Percentiles rank a stretch among this genome's conserved stretches.
Conservation (phyloP, 495 filamentous ascomycete species). For the Neurospora sp. region DNA sequence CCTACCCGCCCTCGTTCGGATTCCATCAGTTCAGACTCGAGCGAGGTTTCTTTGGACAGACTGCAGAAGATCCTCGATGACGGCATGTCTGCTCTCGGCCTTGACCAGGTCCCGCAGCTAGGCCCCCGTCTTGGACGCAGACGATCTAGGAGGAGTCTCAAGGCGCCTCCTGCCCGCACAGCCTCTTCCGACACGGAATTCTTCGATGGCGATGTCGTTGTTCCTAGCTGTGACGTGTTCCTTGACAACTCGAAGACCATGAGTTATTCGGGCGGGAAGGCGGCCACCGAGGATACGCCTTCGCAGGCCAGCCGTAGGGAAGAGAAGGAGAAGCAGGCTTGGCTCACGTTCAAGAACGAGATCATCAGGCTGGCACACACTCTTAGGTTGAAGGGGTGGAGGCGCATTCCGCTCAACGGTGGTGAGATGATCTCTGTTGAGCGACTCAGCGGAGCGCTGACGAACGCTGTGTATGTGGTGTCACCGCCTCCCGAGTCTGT, state of each 20-base stretch:
- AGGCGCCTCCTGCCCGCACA: conserved; percentile 16
- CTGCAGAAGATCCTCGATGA: conserved; percentile 64
- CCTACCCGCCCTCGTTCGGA: conserved; percentile 20
- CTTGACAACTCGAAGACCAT: conserved; percentile 86
- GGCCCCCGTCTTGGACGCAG: conserved; percentile 21
- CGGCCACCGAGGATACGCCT: conserved; percentile 37
- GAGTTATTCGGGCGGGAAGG: conserved; percentile 55
- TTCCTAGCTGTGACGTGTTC: conserved; percentile 66
- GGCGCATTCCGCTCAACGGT: conserved; percentile 57
- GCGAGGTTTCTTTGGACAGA: conserved; percentile 52
- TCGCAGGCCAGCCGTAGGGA: conserved; percentile 31
- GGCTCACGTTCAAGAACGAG: conserved; percentile 78
- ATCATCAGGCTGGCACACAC: conserved; percentile 86
- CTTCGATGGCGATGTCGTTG: conserved; percentile 56
- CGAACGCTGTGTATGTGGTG: conserved; percentile 93
- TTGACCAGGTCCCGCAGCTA: conserved; percentile 25
- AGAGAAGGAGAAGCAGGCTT: conserved; percentile 60
- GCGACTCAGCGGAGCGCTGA: conserved; percentile 85
- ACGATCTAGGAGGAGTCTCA: conserved; percentile 25
- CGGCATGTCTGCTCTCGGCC: conserved; percentile 37
- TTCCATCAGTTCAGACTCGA: conserved; percentile 46
- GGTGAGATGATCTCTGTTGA: conserved; percentile 65
- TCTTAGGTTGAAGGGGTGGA: conserved; percentile 80
- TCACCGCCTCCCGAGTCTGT: conserved; percentile 58
- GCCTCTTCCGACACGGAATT: conserved; percentile 75